Evolutionary conservation across 2,329 filamentous ascomycete species (phyloP), one percentile per base, ranked within the genome.

Genomic region (Coniella lustricola): DNA sequence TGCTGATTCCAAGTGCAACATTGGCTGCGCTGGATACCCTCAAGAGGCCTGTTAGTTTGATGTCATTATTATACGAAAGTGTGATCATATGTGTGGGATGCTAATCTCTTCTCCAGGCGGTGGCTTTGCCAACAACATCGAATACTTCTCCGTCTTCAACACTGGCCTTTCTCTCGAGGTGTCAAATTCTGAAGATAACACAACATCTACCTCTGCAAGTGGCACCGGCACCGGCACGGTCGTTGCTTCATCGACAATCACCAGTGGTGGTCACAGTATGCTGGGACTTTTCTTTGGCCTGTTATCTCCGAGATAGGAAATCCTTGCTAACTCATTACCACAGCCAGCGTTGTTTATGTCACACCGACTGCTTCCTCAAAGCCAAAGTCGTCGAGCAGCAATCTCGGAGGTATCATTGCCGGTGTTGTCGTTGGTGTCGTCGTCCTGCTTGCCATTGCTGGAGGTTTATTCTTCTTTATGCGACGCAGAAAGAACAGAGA

Each of bases 401-500:
- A 84, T 62, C 86, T 81, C n/a, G 86, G 82, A 34, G 89, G 85
- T 42, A 90, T 97, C 56, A 90, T 86, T 16, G 91, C 84, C 9
- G 91, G 91, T 52, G 87, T 89, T 1, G 90, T 96, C 2, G 86
- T 93, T 8, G 90, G 87, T 50, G 80, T 95, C 2, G 71, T 95
- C 2, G 86, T 70, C 1, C 60, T 90, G 4, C 77, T 73, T 46
- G 85, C 75, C 13, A 73, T 87, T 16, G 70, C 79, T 12, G 88
- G 82, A 38, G 90, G 79, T 45, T 68, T 75, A 4, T 84, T 89
- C 66, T 82, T 95, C 64, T 86, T 79, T 60, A 68, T 93, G 57
- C 85, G 88, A 46, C 82, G 84, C 55, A 84, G 81, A 69, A 82
- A 83, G 60, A 87, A 90, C 66, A 76, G 79, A 53, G 81, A 86